These are phyloP conservation scores for Aspergillus sp. DNA, from an alignment of 2,329 filamentous ascomycete species.

Conservation along the genomic window DNA sequence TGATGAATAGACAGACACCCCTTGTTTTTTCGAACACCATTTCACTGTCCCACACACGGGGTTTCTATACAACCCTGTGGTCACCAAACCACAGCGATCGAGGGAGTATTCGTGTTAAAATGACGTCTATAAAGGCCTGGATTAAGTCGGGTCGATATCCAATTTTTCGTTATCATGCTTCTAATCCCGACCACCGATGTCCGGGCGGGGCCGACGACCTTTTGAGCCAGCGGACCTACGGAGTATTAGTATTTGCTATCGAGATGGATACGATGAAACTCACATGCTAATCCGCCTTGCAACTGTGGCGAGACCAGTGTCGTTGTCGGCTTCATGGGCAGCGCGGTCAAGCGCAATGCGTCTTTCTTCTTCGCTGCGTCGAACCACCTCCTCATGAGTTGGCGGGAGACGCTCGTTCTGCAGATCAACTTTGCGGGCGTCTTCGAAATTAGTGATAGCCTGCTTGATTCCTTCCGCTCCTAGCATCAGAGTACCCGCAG, in stretches of 20 bases:
- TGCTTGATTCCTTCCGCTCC: constrained; percentile 98
- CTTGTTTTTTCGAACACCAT: background rate
- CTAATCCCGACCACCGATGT: constrained; percentile 26
- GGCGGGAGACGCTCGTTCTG: constrained; percentile 95
- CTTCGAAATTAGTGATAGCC: constrained; percentile 94
- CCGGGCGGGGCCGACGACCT: constrained; percentile 31
- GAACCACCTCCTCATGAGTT: constrained; percentile 84
- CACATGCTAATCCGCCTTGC: constrained; percentile 95
- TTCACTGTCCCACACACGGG: background rate
- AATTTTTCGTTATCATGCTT: constrained; percentile 17
- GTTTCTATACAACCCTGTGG: constrained; percentile 13
- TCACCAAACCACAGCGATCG: constrained; percentile 10
- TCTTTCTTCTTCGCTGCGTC: constrained; percentile 77
- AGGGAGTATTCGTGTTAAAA: background rate
- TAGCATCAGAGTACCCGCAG: constrained; percentile 94
- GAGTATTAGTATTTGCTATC: constrained; percentile 15
- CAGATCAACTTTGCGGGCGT: constrained; percentile 92
- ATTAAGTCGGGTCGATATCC: constrained; percentile 7
- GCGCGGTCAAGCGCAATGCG: constrained; percentile 83
- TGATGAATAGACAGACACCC: background rate
- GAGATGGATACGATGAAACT: constrained; percentile 45
- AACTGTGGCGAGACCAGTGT: constrained; percentile 79
- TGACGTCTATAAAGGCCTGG: constrained; percentile 5
- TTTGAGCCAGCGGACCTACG: constrained; percentile 42
- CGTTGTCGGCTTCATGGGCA: constrained; percentile 85